phyloP scores from a whole-genome alignment of 1,139 yeast species.

The Nakaseomyces sp. region DNA sequence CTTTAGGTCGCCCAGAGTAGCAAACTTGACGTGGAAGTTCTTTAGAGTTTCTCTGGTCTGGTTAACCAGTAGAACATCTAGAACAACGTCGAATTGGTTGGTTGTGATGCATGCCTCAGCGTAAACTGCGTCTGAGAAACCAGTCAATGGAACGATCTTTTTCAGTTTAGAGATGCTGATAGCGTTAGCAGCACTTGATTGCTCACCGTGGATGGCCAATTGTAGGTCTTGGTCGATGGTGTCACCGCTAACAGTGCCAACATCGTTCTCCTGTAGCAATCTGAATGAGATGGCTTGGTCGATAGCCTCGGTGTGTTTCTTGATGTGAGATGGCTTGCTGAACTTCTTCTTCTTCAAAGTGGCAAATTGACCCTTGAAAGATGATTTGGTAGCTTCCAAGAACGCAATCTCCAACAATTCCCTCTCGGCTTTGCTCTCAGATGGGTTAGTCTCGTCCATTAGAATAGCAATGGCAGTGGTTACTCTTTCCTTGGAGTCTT shows the following conservation, averaged over 20 bases:
- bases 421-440: conserved; percentile 34
- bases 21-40: conserved; percentile 89
- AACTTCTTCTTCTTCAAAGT: conserved; percentile 45
- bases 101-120: conserved; percentile 95
- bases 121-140: conserved; percentile 95
- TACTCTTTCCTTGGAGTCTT: conserved; percentile 90
- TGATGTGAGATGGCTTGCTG: conserved; percentile 50
- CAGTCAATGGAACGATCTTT: conserved; percentile 88
- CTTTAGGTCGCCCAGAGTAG: conserved; percentile 91
- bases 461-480: conserved; percentile 72
- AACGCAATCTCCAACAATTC: conserved; percentile 58
- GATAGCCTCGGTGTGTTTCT: conserved; percentile 65
- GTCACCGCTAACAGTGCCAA: conserved; percentile 33
- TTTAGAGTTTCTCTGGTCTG: conserved; percentile 89
- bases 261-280: conserved; percentile 56
- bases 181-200: conserved; percentile 44
- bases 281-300: conserved; percentile 80
- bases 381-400: conserved; percentile 79
- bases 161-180: conserved; percentile 63
- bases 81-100: conserved; percentile 90
- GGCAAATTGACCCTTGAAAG: conserved; percentile 60
- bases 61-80: conserved; percentile 88
- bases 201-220: conserved; percentile 41
- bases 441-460: conserved; percentile 51
- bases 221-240: conserved; percentile 42